phyloP scores from a whole-genome alignment of 805 yeast species.

The Yarrowia keelungensis region DNA sequence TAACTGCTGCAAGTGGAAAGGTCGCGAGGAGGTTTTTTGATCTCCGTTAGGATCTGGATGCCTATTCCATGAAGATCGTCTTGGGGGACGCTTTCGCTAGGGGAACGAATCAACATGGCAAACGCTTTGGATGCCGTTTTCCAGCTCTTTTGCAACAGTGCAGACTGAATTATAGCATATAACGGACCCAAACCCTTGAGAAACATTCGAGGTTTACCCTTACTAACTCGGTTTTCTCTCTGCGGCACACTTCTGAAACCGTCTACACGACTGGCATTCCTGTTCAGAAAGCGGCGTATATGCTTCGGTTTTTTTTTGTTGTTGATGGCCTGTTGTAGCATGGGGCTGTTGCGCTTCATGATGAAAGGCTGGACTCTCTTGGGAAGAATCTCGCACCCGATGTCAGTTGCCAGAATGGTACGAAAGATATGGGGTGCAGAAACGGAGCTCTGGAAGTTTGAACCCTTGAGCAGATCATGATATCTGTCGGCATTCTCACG shows the following conservation, averaged over 20 bases:
- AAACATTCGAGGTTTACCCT: neutral
- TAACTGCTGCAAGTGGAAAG: neutral
- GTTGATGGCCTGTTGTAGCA: conserved; percentile 1
- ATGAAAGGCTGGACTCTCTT: neutral
- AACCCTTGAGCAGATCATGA: neutral
- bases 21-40: neutral
- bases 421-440: neutral
- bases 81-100: too few relatives aligned
- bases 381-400: conserved; percentile 11
- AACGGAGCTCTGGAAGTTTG: too few relatives aligned
- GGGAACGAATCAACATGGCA: neutral
- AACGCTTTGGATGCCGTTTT: neutral
- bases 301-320: neutral
- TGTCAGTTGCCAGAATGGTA: neutral
- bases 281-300: conserved; percentile 1
- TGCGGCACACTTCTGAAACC: neutral
- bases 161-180: neutral
- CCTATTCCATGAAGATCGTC: neutral
- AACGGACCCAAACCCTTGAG: neutral
- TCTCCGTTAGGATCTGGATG: neutral
- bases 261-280: conserved; percentile 18
- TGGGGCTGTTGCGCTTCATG: conserved; percentile 20
- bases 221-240: neutral
- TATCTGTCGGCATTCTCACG: neutral
- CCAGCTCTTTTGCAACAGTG: neutral